Evolutionary conservation across 2,329 filamentous ascomycete species (phyloP), one percentile per base, ranked within the genome.

Genomic region (Aspergillus hortae): DNA sequence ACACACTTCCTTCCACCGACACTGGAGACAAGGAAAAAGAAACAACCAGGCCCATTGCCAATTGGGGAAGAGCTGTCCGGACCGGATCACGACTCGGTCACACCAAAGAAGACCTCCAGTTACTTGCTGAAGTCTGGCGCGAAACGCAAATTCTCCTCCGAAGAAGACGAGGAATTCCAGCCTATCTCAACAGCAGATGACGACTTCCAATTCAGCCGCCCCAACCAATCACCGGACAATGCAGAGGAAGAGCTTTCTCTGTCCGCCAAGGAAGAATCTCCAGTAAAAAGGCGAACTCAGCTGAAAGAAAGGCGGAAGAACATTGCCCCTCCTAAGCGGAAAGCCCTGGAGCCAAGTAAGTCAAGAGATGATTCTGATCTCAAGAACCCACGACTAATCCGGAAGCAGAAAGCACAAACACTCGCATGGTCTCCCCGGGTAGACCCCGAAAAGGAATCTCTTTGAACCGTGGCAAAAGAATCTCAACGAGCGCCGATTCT

Each of bases 71-170:
- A 40, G 10, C 36, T 52, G 25, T 32, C 33, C 42, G 35, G 44
- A 6, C 12, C 51, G 36, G 41, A 42, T 38, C 19, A 49, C 7
- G 52, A 41, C 12, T 49, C 38, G 30, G 44, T 38, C 3, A 21
- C 40, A 6, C 4, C 21, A 12, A 30, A 44, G 12, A 14, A 14
- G 6, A 30, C 47, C 43, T 30, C 53, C 4, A 51, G n/a, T 27
- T 58, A 61, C 38, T 58, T 67, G 4, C 59, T 74, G 3, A 75
- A 75, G 46, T 75, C 75, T 46, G 79, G 79, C 15, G 74, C 78
- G 21, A 84, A 85, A 67, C 75, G 82, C 45, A 84, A 85, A 61
- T 75, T 84, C 47, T 78, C 74, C 50, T 74, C 78, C 15, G 73
- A 79, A 38, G 79, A 83, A 36, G 75, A 80, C 17, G 74, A 76